Percentiles rank a stretch among this genome's conserved stretches.
These are phyloP conservation scores for Isoetes taiwanensis DNA, from an alignment of 75 land plant genomes.

Conservation along the genomic window DNA sequence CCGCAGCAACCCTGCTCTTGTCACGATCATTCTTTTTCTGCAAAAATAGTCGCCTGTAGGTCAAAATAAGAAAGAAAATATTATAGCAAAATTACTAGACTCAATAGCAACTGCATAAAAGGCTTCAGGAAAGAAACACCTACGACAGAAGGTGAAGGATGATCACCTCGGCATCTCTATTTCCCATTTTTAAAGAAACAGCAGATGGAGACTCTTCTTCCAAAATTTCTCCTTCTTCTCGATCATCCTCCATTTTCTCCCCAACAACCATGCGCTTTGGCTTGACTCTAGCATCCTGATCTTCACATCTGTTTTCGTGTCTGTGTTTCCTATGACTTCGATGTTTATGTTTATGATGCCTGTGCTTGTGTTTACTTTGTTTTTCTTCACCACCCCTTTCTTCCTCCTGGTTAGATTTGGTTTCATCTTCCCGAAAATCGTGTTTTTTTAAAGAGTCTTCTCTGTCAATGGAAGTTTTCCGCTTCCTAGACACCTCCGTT, in stretches of 20 bases:
- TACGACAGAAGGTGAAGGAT: background rate
- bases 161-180: background rate
- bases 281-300: background rate
- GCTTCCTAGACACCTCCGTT: too few relatives aligned
- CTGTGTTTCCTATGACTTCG: constrained; percentile 14
- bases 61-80: background rate
- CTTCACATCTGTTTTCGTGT: background rate
- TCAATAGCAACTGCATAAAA: background rate
- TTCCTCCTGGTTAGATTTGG: too few relatives aligned
- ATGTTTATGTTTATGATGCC: constrained; percentile 15
- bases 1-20: too few relatives aligned
- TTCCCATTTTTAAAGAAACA: background rate
- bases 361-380: constrained; percentile 13
- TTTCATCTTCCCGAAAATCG: too few relatives aligned
- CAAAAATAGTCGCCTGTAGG: background rate
- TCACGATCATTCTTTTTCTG: background rate
- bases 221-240: constrained; percentile 36
- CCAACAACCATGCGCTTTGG: background rate
- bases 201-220: constrained; percentile 22
- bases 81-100: background rate
- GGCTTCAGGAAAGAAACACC: background rate
- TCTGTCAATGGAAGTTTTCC: too few relatives aligned
- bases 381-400: background rate
- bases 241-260: constrained; percentile 10
- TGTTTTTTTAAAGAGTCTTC: too few relatives aligned